Conservation (phyloP, 1,284 basidiomycete genomes). For the Athelia psychrophila region DNA sequence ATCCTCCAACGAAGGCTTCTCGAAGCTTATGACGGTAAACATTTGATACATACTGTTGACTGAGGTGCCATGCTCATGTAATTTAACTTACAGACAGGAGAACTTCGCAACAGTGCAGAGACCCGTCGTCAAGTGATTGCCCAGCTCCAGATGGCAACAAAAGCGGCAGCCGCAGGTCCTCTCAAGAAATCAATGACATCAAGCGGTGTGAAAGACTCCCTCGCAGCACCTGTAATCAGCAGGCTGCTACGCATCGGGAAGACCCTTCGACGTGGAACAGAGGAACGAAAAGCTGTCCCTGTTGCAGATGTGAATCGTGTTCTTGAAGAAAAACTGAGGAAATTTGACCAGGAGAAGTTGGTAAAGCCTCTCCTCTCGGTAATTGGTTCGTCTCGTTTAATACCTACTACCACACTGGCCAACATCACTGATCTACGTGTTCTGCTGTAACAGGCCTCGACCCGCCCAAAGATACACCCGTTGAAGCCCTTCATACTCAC, state of each 20-base stretch:
- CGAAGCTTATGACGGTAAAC: slow-evolving; percentile 15
- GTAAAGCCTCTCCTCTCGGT: background rate
- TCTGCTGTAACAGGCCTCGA: no score
- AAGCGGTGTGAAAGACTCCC: slow-evolving; percentile 6
- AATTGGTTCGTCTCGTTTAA: background rate
- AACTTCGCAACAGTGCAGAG: slow-evolving; percentile 7
- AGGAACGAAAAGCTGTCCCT: background rate
- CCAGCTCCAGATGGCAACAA: slow-evolving; percentile 7
- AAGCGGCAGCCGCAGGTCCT: slow-evolving; percentile 8
- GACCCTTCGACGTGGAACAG: background rate
- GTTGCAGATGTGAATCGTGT: background rate
- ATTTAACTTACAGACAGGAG: slow-evolving; percentile 3
- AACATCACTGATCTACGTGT: no score
- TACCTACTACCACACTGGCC: no score
- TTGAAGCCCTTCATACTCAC: no score
- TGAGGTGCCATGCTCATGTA: background rate
- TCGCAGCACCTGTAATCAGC: background rate
- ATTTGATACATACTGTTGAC: background rate
- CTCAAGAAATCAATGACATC: slow-evolving; percentile 5
- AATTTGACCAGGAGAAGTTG: no score
- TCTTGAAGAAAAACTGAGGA: background rate
- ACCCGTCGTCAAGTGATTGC: slow-evolving; percentile 9
- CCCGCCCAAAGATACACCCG: no score
- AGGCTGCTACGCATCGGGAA: background rate
- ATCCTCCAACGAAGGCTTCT: slow-evolving; percentile 15